These are phyloP conservation scores for Sicyos baderoa DNA, from an alignment of 306 rosid genomes.

Conservation along the genomic window DNA sequence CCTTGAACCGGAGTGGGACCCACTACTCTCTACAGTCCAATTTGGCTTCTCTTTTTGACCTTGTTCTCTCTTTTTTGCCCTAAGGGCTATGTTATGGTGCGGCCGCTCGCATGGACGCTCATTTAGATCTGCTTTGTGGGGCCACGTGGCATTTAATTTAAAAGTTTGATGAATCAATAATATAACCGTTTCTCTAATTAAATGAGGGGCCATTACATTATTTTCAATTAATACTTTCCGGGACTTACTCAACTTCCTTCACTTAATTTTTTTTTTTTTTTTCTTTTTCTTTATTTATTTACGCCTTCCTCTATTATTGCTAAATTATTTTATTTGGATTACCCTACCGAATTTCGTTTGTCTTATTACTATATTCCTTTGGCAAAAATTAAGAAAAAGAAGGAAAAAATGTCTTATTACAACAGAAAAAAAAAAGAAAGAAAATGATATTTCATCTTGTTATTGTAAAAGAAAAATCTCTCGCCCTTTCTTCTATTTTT, in stretches of 20 bases:
- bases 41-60: not conserved
- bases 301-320: slow-evolving; percentile 13
- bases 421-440: not conserved
- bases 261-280: not conserved
- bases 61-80: not conserved
- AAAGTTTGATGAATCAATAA: not conserved
- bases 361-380: not conserved
- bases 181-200: slow-evolving; percentile 1
- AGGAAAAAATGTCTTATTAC: not conserved
- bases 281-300: not conserved
- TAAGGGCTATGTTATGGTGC: not conserved
- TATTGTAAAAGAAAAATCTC: not conserved
- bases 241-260: not conserved
- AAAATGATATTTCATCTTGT: not conserved
- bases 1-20: not conserved
- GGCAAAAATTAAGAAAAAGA: not conserved
- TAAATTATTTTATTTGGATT: not conserved
- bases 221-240: not conserved
- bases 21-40: not conserved
- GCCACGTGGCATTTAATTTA: slow-evolving; percentile 1
- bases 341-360: not conserved
- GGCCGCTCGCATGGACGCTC: not conserved
- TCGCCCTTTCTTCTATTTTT: not conserved
- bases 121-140: not conserved
- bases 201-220: slow-evolving; percentile 7